A percentile compares a stretch with the other conserved stretches of the same genome.
phyloP scores from a whole-genome alignment of 108 stramenopile species.

The Bacterosira constricta region DNA sequence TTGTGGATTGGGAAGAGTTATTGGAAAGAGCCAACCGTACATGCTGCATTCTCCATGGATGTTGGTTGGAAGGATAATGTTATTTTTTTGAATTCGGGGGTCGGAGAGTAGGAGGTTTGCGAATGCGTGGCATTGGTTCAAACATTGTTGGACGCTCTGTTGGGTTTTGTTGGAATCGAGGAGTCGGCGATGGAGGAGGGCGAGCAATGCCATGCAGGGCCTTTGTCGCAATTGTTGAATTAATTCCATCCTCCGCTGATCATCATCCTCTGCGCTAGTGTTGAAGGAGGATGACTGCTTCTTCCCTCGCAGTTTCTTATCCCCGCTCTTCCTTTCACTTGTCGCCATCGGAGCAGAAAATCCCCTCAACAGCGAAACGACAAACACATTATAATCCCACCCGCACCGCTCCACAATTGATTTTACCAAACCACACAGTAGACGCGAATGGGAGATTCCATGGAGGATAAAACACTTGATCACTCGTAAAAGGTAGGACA shows the following conservation, averaged over 20 bases:
- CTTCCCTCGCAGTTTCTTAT: not conserved
- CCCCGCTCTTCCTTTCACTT: not conserved
- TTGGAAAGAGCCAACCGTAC: constrained; percentile 64
- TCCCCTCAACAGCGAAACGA: constrained; percentile 58
- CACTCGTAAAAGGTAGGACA: constrained; percentile 51
- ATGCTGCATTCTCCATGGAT: constrained; percentile 1
- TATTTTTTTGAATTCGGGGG: not conserved
- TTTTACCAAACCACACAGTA: constrained; percentile 49
- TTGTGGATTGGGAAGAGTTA: constrained; percentile 44
- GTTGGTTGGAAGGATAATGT: constrained; percentile 7
- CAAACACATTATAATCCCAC: constrained; percentile 60
- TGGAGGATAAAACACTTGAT: constrained; percentile 51
- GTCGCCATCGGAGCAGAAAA: constrained; percentile 36
- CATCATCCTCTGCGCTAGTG: not conserved
- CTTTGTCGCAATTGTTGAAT: constrained; percentile 57
- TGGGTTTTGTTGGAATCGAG: constrained; percentile 35
- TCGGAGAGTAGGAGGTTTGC: constrained; percentile 3
- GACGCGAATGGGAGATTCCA: constrained; percentile 50
- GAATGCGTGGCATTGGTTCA: constrained; percentile 34
- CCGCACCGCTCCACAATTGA: constrained; percentile 22
- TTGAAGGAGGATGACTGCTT: not conserved
- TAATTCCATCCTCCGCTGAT: not conserved
- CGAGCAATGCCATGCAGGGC: constrained; percentile 64
- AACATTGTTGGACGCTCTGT: constrained; percentile 22
- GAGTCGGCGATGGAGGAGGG: constrained; percentile 61